A percentile compares a stretch with the other conserved stretches of the same genome.
phyloP scores from a whole-genome alignment of 2,329 filamentous ascomycete genomes.

The Tolypocladium guangdongense region DNA sequence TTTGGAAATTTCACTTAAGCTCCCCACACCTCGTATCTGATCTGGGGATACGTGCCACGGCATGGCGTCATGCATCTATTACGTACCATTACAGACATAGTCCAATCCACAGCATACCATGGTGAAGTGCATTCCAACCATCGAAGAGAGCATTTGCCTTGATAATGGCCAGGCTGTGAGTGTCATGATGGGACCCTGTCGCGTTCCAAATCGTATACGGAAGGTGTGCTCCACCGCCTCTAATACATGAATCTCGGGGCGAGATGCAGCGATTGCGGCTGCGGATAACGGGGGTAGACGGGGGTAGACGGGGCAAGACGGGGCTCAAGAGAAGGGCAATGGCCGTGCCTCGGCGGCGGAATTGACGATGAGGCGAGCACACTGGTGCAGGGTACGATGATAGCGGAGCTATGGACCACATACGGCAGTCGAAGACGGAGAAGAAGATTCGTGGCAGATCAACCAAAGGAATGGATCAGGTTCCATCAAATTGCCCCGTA shows the following conservation, averaged over 20 bases:
- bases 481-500: constrained; percentile 50
- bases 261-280: neutral
- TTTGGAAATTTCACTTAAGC: neutral
- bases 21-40: neutral
- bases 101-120: neutral
- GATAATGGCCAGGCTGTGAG: neutral
- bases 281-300: neutral
- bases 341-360: neutral
- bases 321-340: neutral
- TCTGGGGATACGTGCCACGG: neutral
- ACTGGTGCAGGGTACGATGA: neutral
- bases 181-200: neutral
- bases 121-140: neutral
- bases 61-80: neutral
- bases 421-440: constrained; percentile 9
- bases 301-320: neutral
- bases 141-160: neutral
- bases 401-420: neutral
- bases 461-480: constrained; percentile 47
- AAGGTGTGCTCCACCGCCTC: neutral
- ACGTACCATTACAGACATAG: neutral
- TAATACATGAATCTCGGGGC: neutral
- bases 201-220: neutral
- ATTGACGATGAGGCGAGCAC: neutral
- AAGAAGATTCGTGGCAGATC: constrained; percentile 15